phyloP scores from a whole-genome alignment of 176 grass and related monocot genomes.

The Guadua angustifolia region DNA sequence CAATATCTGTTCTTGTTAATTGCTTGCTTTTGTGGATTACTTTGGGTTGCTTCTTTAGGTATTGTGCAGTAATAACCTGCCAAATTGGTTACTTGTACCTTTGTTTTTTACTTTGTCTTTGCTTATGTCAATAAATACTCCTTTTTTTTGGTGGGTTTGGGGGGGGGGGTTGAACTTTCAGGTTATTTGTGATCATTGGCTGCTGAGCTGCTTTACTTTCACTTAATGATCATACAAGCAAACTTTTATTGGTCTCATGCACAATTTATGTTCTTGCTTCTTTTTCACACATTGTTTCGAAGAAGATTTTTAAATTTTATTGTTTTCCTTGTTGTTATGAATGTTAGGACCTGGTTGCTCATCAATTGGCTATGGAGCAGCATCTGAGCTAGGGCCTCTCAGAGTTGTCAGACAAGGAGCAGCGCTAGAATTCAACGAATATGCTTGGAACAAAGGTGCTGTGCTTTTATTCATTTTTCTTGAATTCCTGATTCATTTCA shows the following conservation, averaged over 20 bases:
- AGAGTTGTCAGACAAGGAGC: slow-evolving; percentile 58
- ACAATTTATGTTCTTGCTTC: not conserved
- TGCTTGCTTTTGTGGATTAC: not conserved
- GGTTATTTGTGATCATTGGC: not conserved
- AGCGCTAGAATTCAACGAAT: slow-evolving; percentile 67
- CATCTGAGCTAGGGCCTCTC: slow-evolving; percentile 72
- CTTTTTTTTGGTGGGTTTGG: not conserved
- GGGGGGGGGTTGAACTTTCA: not conserved
- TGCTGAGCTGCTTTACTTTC: not conserved
- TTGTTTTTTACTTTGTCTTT: not conserved
- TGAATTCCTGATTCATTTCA: slow-evolving; percentile 5
- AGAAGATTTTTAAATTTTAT: not conserved
- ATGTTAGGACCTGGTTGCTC: slow-evolving; percentile 75
- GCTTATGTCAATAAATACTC: not conserved
- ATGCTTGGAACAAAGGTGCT: slow-evolving; percentile 85
- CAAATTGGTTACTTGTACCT: not conserved
- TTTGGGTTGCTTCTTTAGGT: not conserved
- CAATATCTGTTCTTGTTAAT: not conserved
- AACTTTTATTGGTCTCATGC: not conserved
- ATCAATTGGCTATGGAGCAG: slow-evolving; percentile 83
- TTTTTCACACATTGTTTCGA: not conserved
- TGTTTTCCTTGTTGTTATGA: not conserved
- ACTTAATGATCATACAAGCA: not conserved
- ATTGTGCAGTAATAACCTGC: not conserved
- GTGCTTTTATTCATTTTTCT: not conserved